Percentiles rank a stretch among this genome's conserved stretches.
These are phyloP conservation scores for Dendrobium officinale DNA, from an alignment of 106 monocot species.

Conservation along the genomic window DNA sequence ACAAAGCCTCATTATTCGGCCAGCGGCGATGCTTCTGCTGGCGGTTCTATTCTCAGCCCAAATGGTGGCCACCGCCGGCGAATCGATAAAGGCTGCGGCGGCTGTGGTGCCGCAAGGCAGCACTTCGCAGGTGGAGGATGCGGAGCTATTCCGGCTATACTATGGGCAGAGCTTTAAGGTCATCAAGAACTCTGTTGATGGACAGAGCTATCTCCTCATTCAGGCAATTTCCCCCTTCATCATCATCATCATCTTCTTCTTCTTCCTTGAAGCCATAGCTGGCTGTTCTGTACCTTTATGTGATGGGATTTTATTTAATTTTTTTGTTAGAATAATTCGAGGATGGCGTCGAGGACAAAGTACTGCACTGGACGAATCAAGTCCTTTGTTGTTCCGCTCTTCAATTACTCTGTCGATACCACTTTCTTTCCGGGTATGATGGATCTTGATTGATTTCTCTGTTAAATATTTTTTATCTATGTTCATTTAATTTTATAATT, in stretches of 20 bases:
- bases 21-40: neutral
- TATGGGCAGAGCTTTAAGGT: slow-evolving; percentile 98
- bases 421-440: slow-evolving; percentile 39
- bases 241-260: neutral
- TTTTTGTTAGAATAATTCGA: slow-evolving; percentile 55
- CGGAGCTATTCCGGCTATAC: slow-evolving; percentile 73
- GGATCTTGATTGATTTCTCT: neutral
- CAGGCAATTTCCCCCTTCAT: slow-evolving; percentile 34
- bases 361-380: slow-evolving; percentile 98
- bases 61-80: neutral
- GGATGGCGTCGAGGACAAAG: slow-evolving; percentile 75
- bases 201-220: slow-evolving; percentile 93
- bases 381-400: slow-evolving; percentile 82
- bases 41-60: neutral
- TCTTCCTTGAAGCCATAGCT: neutral
- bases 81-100: neutral
- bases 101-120: slow-evolving; percentile 25
- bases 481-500: too few relatives aligned
- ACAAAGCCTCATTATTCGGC: too few relatives aligned
- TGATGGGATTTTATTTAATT: neutral
- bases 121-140: slow-evolving; percentile 60
- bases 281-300: neutral
- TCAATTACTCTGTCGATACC: slow-evolving; percentile 86
- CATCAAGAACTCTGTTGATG: slow-evolving; percentile 86
- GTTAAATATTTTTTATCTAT: neutral